phyloP scores from a whole-genome alignment of 139 green algal genomes.

The Astrephomene gubernaculifera region DNA sequence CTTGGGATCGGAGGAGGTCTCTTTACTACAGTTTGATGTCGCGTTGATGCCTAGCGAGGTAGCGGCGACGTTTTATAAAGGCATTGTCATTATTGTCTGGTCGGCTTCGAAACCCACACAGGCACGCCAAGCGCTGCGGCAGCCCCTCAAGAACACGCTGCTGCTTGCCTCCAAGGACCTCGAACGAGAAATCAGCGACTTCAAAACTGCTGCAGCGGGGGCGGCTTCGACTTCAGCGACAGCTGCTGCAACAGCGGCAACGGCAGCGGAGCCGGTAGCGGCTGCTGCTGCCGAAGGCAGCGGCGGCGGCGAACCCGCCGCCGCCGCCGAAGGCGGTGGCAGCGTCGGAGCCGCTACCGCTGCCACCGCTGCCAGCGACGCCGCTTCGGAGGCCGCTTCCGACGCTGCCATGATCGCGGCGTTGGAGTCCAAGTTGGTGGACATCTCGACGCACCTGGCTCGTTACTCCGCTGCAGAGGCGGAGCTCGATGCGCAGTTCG shows the following conservation, averaged over 20 bases:
- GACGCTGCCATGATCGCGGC: not conserved
- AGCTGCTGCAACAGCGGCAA: not conserved
- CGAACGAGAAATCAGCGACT: slow-evolving; percentile 45
- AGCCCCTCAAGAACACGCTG: slow-evolving; percentile 45
- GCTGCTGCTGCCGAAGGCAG: not conserved
- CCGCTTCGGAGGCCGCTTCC: not conserved
- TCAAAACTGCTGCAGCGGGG: not conserved
- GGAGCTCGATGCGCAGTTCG: slow-evolving; percentile 9
- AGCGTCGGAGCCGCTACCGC: not conserved
- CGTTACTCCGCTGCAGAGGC: slow-evolving; percentile 27
- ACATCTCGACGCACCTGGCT: not conserved
- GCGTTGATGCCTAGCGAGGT: no score
- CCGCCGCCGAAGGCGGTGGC: not conserved
- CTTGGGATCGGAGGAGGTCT: no score
- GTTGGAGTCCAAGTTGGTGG: slow-evolving; percentile 18
- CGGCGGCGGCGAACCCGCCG: not conserved
- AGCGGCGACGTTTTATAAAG: no score
- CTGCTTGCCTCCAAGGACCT: slow-evolving; percentile 54
- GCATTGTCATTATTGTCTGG: no score
- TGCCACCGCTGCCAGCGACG: not conserved
- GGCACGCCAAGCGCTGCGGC: slow-evolving; percentile 36
- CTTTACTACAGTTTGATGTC: no score
- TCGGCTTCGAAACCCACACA: slow-evolving; percentile 14
- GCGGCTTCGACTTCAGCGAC: not conserved
- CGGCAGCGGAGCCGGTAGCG: not conserved